phyloP scores from a whole-genome alignment of 225 moss, liverwort and hornwort genomes.

The Pseudoscleropodium purum region DNA sequence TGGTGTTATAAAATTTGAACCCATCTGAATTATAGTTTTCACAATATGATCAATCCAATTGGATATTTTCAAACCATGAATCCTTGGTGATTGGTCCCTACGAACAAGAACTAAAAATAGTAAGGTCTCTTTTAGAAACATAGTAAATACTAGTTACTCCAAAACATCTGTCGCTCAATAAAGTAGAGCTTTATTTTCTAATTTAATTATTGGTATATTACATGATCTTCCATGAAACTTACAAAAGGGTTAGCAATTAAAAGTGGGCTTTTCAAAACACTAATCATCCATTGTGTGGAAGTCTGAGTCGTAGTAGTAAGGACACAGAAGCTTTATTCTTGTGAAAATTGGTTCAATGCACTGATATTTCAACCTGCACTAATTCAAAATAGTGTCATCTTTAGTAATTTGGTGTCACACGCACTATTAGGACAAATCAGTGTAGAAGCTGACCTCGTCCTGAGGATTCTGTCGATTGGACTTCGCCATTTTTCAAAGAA shows the following conservation, averaged over 20 bases:
- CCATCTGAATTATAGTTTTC: neutral
- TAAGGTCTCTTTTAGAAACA: neutral
- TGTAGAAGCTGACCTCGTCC: conserved; percentile 27
- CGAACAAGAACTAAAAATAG: neutral
- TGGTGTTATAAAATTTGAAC: neutral
- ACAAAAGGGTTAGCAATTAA: neutral
- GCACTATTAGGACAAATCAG: neutral
- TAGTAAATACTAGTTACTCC: neutral
- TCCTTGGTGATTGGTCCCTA: neutral
- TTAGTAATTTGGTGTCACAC: neutral
- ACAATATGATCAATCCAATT: neutral
- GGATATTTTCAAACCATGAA: neutral
- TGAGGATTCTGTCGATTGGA: conserved; percentile 30
- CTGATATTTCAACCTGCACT: neutral
- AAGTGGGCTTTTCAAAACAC: neutral
- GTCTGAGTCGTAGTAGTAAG: neutral
- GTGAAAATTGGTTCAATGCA: neutral
- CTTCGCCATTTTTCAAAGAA: conserved; percentile 47
- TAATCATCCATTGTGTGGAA: neutral
- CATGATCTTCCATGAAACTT: neutral
- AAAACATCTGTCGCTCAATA: neutral
- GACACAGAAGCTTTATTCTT: neutral
- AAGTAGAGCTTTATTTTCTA: neutral
- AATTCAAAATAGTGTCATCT: neutral
- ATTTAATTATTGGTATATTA: neutral